phyloP scores from a whole-genome alignment of 208 protist genomes.

The Trypanosoma avium region DNA sequence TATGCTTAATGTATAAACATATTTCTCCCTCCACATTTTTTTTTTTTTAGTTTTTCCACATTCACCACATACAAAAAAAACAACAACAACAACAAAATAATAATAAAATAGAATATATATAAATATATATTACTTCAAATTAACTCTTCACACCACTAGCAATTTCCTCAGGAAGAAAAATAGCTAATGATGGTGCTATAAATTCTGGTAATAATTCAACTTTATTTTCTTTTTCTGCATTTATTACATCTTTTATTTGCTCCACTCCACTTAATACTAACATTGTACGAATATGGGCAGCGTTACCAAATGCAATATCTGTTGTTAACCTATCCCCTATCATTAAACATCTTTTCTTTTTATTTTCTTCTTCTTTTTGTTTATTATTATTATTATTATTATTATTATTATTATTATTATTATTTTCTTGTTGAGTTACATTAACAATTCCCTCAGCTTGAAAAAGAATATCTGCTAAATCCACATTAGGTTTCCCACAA shows the following conservation, averaged over 20 bases:
- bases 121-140: not conserved
- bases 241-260: constrained; percentile 36
- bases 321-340: constrained; percentile 77
- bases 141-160: constrained; percentile 1
- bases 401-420: too few relatives aligned
- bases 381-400: too few relatives aligned
- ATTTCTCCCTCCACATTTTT: too few relatives aligned
- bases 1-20: too few relatives aligned
- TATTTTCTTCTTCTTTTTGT: too few relatives aligned
- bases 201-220: constrained; percentile 47
- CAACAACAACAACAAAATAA: too few relatives aligned
- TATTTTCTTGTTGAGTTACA: constrained; percentile 26
- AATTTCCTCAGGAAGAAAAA: too few relatives aligned
- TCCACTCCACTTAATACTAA: constrained; percentile 70
- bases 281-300: constrained; percentile 51
- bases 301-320: constrained; percentile 77
- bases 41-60: too few relatives aligned
- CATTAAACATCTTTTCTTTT: too few relatives aligned
- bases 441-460: constrained; percentile 45
- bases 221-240: constrained; percentile 31
- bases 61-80: too few relatives aligned
- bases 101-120: constrained; percentile 16
- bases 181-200: constrained; percentile 58
- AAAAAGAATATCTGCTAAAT: constrained; percentile 64
- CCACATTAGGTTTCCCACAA: constrained; percentile 64